Base-by-base conservation (phyloP, 352 stramenopile species). In the Globisporangium polare region DNA sequence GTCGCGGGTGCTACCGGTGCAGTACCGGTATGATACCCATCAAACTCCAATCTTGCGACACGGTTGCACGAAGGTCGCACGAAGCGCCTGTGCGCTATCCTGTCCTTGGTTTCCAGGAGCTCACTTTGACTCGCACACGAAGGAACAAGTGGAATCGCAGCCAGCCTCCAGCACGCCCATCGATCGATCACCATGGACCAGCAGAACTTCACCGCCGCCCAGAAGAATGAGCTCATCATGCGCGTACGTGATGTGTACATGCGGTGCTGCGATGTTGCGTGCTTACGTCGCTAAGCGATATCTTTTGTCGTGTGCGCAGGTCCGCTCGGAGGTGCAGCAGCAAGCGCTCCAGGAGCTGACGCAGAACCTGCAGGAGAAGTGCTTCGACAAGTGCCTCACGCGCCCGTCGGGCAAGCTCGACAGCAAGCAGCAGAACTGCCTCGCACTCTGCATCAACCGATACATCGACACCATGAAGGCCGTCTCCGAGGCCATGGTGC, bases 401-500 rank as follows among this genome's bases (percentile, higher is more conserved):
- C 80, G 72, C 57, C 74, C 88, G 20, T 86, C 81, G 59, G 81
- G 80, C 63, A 94, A 93, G 74, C 72, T 96, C 41, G 85, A 93
- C 69, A 84, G 79, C 78, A 96, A 96, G 80, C 86, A 96, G 76
- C 87, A 96, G 73, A 93, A 93, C 68, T 96, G 88, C 77, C 66
- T 96, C 31, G 83, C 83, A 53, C 71, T 94, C 49, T 96, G 88
- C 68, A 90, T 94, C 65, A 93, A 96, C 69, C 67, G 88, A 75
- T 96, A 96, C 81, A 92, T 96, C 56, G 86, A 96, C 69, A 95
- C 88, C 27, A 95, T 96, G 86, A 93, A 95, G 73, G 81, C 90
- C 35, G 88, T 96, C 29, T 94, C 84, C 53, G 75, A 94, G 58
- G 69, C 81, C 29, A 92, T 96, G 80, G 74, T 82, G 47, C 73